A percentile compares a stretch with the other conserved stretches of the same genome.
Conservation (phyloP, 1,284 basidiomycete species). For the Apiotrichum domesticum region DNA sequence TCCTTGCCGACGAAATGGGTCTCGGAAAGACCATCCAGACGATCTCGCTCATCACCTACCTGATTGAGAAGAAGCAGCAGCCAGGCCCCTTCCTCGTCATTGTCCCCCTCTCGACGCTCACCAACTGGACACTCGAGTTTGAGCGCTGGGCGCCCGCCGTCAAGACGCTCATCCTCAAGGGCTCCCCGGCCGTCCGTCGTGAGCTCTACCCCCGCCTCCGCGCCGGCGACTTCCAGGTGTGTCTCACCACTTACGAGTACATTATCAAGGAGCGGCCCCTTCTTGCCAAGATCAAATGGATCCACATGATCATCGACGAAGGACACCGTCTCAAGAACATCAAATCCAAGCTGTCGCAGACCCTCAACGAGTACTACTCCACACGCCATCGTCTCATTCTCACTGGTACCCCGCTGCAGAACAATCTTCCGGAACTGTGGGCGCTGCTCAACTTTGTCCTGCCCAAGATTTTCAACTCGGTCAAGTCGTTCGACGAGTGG, state of each 20-base stretch:
- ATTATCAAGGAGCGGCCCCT: conserved; percentile 95
- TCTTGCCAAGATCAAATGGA: conserved; percentile 89
- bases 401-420: conserved; percentile 96
- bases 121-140: conserved; percentile 97
- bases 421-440: conserved; percentile 98
- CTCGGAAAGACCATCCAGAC: conserved; percentile 95
- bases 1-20: conserved; percentile 95
- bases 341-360: conserved; percentile 87
- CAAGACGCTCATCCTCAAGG: conserved; percentile 84
- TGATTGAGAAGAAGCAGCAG: conserved; percentile 88
- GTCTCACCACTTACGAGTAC: conserved; percentile 97
- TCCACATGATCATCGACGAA: conserved; percentile 99
- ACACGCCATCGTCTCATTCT: conserved; percentile 92
- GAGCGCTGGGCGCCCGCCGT: conserved; percentile 93
- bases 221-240: conserved; percentile 77
- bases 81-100: conserved; percentile 95
- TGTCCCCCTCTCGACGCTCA: conserved; percentile 95
- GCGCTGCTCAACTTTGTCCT: conserved; percentile 96
- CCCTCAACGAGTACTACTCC: conserved; percentile 87
- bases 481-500: conserved; percentile 99
- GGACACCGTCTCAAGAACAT: conserved; percentile 99
- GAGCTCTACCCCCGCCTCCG: conserved; percentile 40
- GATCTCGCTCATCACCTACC: conserved; percentile 90
- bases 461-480: conserved; percentile 98
- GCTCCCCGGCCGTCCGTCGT: conserved; percentile 61